These are phyloP conservation scores for Talaromyces sp. DNA, from an alignment of 2,329 filamentous ascomycete species.

Conservation along the genomic window DNA sequence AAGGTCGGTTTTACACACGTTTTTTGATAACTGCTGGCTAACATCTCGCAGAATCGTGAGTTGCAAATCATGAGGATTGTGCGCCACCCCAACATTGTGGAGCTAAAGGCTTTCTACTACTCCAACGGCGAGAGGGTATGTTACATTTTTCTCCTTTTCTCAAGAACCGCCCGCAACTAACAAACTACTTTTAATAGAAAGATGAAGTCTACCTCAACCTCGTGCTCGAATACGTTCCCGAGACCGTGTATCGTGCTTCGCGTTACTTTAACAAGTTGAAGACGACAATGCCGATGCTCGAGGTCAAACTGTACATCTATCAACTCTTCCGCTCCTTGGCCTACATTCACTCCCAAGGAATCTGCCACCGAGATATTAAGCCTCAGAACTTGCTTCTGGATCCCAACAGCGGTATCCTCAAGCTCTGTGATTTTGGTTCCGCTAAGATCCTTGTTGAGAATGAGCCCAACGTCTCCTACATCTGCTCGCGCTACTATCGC, in stretches of 20 bases:
- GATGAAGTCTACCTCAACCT: conserved; percentile 99
- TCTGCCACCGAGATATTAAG: conserved; percentile 99
- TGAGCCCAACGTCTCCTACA: conserved; percentile 98
- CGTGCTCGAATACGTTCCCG: conserved; percentile 95
- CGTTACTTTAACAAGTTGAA: conserved; percentile 99
- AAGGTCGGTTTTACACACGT: conserved; percentile 58
- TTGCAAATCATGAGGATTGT: conserved; percentile 99
- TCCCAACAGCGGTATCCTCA: conserved; percentile 82
- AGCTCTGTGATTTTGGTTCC: conserved; percentile 97
- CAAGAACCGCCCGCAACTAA: not conserved
- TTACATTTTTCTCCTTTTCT: conserved; percentile 14
- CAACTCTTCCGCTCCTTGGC: conserved; percentile 97
- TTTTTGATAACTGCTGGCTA: conserved; percentile 2
- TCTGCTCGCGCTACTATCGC: conserved; percentile 97
- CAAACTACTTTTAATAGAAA: conserved; percentile 52
- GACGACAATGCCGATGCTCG: conserved; percentile 97
- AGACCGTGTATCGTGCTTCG: conserved; percentile 96
- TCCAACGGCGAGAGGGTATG: conserved; percentile 95
- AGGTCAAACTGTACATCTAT: conserved; percentile 99
- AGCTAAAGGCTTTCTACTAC: conserved; percentile 99
- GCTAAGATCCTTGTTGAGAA: conserved; percentile 98
- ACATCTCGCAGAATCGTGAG: conserved; percentile 76
- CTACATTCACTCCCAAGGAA: conserved; percentile 98
- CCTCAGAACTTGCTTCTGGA: conserved; percentile 95
- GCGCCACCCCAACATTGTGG: conserved; percentile 96